Conservation (phyloP, 176 grass and related monocot genomes). For the Hsuehochloa calcarea region DNA sequence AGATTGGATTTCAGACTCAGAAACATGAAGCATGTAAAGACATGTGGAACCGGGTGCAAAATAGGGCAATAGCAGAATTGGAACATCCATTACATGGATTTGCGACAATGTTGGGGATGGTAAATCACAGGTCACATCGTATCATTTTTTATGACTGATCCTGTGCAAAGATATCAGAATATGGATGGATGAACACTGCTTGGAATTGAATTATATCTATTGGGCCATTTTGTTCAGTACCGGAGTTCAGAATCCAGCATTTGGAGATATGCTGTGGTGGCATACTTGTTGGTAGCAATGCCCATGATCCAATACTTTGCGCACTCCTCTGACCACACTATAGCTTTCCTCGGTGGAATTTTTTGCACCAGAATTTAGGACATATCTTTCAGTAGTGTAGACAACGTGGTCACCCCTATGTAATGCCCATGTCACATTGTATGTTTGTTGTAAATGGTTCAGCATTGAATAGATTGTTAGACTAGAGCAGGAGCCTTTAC, state of each 20-base stretch:
- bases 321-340: conserved; percentile 43
- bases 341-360: conserved; percentile 50
- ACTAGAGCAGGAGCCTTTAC: conserved; percentile 36
- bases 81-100: conserved; percentile 32
- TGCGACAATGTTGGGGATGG: neutral
- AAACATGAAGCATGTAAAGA: conserved; percentile 20
- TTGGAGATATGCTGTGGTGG: conserved; percentile 34
- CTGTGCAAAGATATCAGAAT: conserved; percentile 12
- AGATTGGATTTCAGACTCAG: neutral
- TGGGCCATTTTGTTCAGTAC: conserved; percentile 22
- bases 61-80: conserved; percentile 20
- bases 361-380: conserved; percentile 61
- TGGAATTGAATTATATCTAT: conserved; percentile 27
- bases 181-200: conserved; percentile 51
- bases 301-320: conserved; percentile 20
- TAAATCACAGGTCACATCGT: neutral
- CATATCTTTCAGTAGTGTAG: conserved; percentile 40
- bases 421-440: conserved; percentile 49
- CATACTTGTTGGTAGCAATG: conserved; percentile 32
- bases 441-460: conserved; percentile 59
- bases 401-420: conserved; percentile 27
- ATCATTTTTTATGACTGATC: neutral
- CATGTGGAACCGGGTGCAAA: neutral
- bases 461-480: conserved; percentile 64
- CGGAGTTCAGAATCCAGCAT: conserved; percentile 28